Evolutionary conservation across 306 rosid genomes (phyloP), one percentile per base, ranked within the genome.

Genomic region (Trifolium fragiferum): DNA sequence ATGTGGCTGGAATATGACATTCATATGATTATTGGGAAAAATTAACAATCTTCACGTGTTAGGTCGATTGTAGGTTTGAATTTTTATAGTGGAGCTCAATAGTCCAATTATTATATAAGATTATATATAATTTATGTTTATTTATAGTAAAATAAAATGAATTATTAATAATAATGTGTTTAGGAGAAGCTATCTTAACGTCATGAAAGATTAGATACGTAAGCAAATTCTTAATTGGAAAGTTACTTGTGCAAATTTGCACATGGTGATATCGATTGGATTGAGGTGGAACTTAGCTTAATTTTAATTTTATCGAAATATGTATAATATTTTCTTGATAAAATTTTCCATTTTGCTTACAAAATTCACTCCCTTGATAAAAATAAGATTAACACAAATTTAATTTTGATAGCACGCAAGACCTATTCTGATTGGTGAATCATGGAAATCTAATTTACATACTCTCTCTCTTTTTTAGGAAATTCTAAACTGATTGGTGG

Each of bases 31-130:
- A 61, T 50, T 9, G 38, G 35, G 23, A 47, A 70, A 69, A 69
- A 69, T 50, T 53, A 47, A 54, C 25, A 54, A 25, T 66, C 10
- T 18, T 80, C 87, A 83, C 68, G 58, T 81, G 86, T 73, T 83
- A 78, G 87, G 86, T 86, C 50, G 57, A 61, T 18, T 21, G 7
- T 71, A 23, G 76, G 51, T 40, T 59, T 71, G 81, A 76, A 58
- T 47, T 70, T 16, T 78, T 23, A 60, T 63, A 65, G 47, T 12
- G 66, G 46, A 23, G 72, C 82, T 49, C 57, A 70, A 61, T 70
- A 70, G 64, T 47, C 76, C 55, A 61, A 50, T 38, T 60, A 61
- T 59, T 21, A 25, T 74, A 33, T 25, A 68, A 68, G 21, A 51
- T 59, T 47, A 47, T 14, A 47, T 43, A 49, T 5, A 8, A 7